These are phyloP conservation scores for Blastocystis sp. DNA, from an alignment of 352 stramenopile genomes.

Conservation along the genomic window DNA sequence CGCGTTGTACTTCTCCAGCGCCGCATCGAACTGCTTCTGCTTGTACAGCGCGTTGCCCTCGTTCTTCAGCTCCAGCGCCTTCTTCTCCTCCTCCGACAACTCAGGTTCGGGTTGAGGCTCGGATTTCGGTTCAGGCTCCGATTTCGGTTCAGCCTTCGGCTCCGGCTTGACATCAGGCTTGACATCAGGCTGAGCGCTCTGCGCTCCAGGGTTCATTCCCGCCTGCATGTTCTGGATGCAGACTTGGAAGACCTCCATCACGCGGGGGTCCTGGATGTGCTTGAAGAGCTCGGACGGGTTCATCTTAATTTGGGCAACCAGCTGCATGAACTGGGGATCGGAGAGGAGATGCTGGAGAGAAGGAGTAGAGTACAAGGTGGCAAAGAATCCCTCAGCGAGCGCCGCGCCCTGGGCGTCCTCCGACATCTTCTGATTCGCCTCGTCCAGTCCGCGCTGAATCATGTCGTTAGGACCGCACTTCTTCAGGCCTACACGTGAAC, in stretches of 20 bases:
- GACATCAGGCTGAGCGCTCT: not conserved
- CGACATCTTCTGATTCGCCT: conserved; percentile 82
- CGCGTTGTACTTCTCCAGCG: conserved; percentile 89
- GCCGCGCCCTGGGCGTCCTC: conserved; percentile 73
- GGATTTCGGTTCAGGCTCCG: conserved; percentile 29
- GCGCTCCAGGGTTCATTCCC: not conserved
- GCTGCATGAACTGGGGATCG: conserved; percentile 85
- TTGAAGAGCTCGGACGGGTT: conserved; percentile 80
- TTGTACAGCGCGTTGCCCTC: conserved; percentile 95
- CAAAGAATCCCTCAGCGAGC: not conserved
- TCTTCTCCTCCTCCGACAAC: conserved; percentile 74
- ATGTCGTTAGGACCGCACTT: conserved; percentile 78
- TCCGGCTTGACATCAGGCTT: conserved; percentile 73
- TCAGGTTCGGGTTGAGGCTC: conserved; percentile 64
- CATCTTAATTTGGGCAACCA: conserved; percentile 79
- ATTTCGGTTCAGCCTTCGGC: conserved; percentile 69
- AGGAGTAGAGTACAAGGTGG: not conserved
- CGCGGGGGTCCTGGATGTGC: conserved; percentile 80
- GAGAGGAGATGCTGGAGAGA: conserved; percentile 74
- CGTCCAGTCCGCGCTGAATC: conserved; percentile 85
- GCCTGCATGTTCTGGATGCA: not conserved
- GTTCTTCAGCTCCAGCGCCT: conserved; percentile 86
- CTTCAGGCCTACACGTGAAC: conserved; percentile 39
- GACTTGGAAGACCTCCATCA: conserved; percentile 78
- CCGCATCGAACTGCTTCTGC: conserved; percentile 88